Conservation (phyloP, 2,329 filamentous ascomycete genomes). For the Fusarium nygamai region DNA sequence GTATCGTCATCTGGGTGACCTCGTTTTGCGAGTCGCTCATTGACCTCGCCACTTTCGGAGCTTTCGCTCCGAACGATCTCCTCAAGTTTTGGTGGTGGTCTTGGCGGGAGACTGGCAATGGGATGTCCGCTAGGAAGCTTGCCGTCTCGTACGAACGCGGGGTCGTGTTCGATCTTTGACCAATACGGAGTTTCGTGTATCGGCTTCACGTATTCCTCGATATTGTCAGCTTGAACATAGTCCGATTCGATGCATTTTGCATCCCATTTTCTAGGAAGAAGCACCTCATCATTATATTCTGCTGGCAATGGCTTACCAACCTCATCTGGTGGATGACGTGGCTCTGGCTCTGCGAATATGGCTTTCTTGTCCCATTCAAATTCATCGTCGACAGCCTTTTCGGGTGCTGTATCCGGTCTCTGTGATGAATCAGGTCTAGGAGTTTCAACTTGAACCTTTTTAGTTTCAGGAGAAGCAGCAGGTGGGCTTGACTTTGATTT, state of each 20-base stretch:
- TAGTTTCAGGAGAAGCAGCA: constrained; percentile 4
- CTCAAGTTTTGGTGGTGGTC: background rate
- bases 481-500: constrained; percentile 17
- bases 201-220: constrained; percentile 54
- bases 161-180: constrained; percentile 54
- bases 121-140: constrained; percentile 37
- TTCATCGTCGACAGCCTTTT: constrained; percentile 41
- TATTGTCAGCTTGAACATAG: constrained; percentile 55
- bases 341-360: constrained; percentile 51
- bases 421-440: constrained; percentile 8
- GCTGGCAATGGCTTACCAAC: constrained; percentile 57
- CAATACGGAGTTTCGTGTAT: constrained; percentile 55
- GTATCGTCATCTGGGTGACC: constrained; percentile 18
- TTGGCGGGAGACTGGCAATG: constrained; percentile 17
- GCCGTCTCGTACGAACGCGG: constrained; percentile 50
- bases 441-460: constrained; percentile 13
- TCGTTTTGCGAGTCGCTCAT: constrained; percentile 26
- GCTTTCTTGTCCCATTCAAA: constrained; percentile 52
- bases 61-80: constrained; percentile 19
- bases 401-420: constrained; percentile 6
- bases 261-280: constrained; percentile 57
- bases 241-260: constrained; percentile 56
- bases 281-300: constrained; percentile 56
- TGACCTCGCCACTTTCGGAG: constrained; percentile 31
- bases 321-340: constrained; percentile 54